A percentile compares a stretch with the other conserved stretches of the same genome.
phyloP scores from a whole-genome alignment of 2,329 filamentous ascomycete genomes.

The Pseudohalonectria lignicola region DNA sequence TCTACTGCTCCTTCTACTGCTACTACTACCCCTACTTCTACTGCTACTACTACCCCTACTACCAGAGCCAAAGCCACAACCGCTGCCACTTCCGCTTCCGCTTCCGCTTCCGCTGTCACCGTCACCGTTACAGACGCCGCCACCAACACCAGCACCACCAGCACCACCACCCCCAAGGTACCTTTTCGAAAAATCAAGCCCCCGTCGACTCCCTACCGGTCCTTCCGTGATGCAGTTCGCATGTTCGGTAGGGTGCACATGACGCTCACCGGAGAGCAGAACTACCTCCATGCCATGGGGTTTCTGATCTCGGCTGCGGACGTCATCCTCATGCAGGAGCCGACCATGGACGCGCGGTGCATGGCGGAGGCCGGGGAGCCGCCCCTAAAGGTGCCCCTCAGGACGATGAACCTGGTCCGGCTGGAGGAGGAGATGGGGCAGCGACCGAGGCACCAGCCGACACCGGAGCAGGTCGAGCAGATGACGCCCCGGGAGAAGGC shows the following conservation, averaged over 20 bases:
- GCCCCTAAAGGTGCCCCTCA: background rate
- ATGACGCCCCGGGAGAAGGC: background rate
- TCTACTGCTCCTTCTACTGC: no score
- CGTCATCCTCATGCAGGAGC: background rate
- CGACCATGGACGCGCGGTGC: no score
- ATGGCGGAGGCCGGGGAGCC: background rate
- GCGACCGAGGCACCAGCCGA: background rate
- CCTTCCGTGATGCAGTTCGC: conserved; percentile 1
- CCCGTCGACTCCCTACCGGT: background rate
- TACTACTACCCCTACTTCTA: no score
- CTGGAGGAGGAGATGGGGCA: background rate
- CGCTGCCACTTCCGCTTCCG: no score
- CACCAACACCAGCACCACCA: background rate
- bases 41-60: no score
- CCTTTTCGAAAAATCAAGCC: background rate
- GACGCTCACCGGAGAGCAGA: background rate
- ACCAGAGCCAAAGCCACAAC: no score
- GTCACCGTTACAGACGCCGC: background rate
- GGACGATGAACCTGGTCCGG: background rate
- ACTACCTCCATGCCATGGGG: background rate
- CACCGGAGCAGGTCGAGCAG: background rate
- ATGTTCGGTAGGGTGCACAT: background rate
- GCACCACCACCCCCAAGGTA: background rate
- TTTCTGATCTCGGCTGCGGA: background rate
- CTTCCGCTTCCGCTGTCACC: background rate